Percentiles rank a stretch among this genome's conserved stretches.
These are phyloP conservation scores for Cutaneotrichosporon cavernicola DNA, from an alignment of 1,284 basidiomycete genomes.

Conservation along the genomic window DNA sequence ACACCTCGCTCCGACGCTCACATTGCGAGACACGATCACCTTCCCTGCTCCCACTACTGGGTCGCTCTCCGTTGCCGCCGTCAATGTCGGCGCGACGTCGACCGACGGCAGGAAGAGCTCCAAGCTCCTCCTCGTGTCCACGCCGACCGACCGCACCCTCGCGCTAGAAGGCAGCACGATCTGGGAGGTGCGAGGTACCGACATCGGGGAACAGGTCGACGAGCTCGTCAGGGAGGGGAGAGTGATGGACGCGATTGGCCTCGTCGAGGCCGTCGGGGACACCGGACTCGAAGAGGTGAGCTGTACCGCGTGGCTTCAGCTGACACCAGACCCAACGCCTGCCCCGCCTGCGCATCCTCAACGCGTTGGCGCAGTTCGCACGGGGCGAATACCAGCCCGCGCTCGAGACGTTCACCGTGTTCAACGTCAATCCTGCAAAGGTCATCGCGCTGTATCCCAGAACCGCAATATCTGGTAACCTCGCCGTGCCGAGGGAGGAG, in stretches of 20 bases:
- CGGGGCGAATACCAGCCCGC: slow-evolving; percentile 57
- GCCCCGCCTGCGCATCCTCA: slow-evolving; percentile 64
- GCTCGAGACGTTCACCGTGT: slow-evolving; percentile 80
- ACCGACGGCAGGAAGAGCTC: slow-evolving; percentile 6
- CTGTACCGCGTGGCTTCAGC: not conserved
- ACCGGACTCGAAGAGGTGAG: slow-evolving; percentile 67
- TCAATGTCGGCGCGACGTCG: slow-evolving; percentile 9
- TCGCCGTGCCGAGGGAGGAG: slow-evolving; percentile 64
- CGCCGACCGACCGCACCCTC: slow-evolving; percentile 67
- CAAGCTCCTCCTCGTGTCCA: slow-evolving; percentile 63
- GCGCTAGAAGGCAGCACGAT: slow-evolving; percentile 71
- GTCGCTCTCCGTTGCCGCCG: slow-evolving; percentile 24
- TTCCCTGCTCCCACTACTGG: slow-evolving; percentile 57
- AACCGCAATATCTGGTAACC: slow-evolving; percentile 71
- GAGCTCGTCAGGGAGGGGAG: slow-evolving; percentile 71
- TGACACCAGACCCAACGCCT: slow-evolving; percentile 43
- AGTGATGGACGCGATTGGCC: slow-evolving; percentile 75
- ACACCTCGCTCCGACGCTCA: slow-evolving; percentile 71
- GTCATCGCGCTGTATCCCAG: slow-evolving; percentile 83
- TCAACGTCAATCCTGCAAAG: slow-evolving; percentile 89
- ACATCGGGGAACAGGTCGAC: slow-evolving; percentile 79
- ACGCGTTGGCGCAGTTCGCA: slow-evolving; percentile 75
- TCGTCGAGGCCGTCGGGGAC: slow-evolving; percentile 68
- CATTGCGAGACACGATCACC: slow-evolving; percentile 63
- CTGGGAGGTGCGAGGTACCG: slow-evolving; percentile 70